phyloP scores from a whole-genome alignment of 2,329 filamentous ascomycete genomes.

The Colletotrichum orchidophilum region DNA sequence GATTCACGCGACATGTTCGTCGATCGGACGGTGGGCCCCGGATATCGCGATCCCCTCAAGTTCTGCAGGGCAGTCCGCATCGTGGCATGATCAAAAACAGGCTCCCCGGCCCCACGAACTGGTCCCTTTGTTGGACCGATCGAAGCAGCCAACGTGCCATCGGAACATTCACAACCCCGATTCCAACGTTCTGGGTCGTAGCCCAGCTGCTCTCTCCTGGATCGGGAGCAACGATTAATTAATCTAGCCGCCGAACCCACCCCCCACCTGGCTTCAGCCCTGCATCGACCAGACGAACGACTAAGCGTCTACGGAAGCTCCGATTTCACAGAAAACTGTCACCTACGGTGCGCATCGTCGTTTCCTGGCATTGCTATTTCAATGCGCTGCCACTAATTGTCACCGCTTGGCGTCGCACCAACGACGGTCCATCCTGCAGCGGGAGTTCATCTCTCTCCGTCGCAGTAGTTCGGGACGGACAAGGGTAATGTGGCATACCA shows the following conservation, averaged over 20 bases:
- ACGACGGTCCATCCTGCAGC: background rate
- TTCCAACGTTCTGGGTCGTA: conserved; percentile 14
- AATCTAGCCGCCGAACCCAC: background rate
- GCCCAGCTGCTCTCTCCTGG: background rate
- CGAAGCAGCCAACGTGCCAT: conserved; percentile 26
- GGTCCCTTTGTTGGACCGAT: conserved; percentile 24
- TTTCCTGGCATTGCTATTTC: background rate
- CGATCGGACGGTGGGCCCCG: conserved; percentile 25
- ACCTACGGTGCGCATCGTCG: background rate
- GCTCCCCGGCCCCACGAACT: conserved; percentile 11
- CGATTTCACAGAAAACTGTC: background rate
- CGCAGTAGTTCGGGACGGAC: background rate
- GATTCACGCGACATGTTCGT: conserved; percentile 18
- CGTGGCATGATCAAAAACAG: background rate
- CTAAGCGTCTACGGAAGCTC: background rate
- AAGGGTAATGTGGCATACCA: background rate
- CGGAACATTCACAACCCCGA: conserved; percentile 25
- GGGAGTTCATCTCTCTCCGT: background rate
- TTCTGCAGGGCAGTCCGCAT: conserved; percentile 24
- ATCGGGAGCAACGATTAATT: conserved; percentile 6
- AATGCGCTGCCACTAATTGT: background rate
- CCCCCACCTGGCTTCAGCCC: background rate
- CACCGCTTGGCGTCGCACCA: background rate
- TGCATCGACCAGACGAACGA: conserved; percentile 19
- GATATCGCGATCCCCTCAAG: conserved; percentile 27